Base-by-base conservation (phyloP, 495 filamentous ascomycete species). In the Penicillium herquei region DNA sequence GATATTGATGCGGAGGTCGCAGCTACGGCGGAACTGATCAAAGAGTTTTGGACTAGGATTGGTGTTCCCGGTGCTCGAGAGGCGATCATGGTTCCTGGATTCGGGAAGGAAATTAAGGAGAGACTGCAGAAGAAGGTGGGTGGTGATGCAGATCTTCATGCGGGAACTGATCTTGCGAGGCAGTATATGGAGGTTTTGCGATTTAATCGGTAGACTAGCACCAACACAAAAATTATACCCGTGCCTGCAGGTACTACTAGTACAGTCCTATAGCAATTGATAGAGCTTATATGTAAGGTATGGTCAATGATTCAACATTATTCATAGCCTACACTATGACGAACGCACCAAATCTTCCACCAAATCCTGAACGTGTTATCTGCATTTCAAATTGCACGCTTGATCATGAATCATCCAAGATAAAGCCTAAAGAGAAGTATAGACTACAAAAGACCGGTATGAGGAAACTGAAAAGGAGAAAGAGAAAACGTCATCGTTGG, bases 131-230 rank as follows among this genome's bases (percentile, higher is more conserved):
- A 46, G 44, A n/a, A 39, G 11, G 39, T 41, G 14, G 70, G 71
- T 35, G 69, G 62, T 39, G 55, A 73, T 46, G 57, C 64, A 16
- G 70, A 78, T 64, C 63, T 69, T n/a, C 51, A 66, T 47, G 69
- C 72, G 47, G 76, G 74, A 4, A 66, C 68, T 21, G 76, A 78
- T 70, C 53, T 76, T 55, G 76, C 76, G 13, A 73, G 74, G 54
- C 76, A 78, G 56, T 77, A 72, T 55, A 76, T 77, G 76, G 75
- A 78, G 64, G 72, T 77, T 34, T 64, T 77, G 49, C 64, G 76
- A 40, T 77, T 78, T 50, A 77, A 78, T 58, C 71, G 76, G 41
- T 78, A 56, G 42, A 64, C 13, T 34, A 14, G 14, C 8, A 9
- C 10, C 21, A n/a, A 3, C 18, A 42, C 3, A 14, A 26, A 26